Percentiles rank a stretch among this genome's conserved stretches.
Evolutionary conservation across 768 basidiomycete genomes (phyloP).

Genomic region (Termitomyces sp.): DNA sequence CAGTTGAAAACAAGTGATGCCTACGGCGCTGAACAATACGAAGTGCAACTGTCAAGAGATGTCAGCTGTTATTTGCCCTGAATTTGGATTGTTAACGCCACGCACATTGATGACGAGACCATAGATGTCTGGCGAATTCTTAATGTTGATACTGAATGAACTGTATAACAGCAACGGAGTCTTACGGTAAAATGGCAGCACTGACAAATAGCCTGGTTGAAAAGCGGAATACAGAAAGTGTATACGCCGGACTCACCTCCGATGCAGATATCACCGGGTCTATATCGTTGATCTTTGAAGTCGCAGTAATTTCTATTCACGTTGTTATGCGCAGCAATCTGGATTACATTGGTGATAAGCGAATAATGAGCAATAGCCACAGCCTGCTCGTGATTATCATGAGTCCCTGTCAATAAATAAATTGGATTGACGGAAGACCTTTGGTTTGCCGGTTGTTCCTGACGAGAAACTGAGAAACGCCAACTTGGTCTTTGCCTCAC

Average conservation of each 20-base stretch:
- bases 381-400: conserved; percentile 28
- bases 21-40: conserved; percentile 47
- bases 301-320: conserved; percentile 37
- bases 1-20: conserved; percentile 7
- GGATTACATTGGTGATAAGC: conserved; percentile 57
- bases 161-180: not conserved
- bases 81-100: not conserved
- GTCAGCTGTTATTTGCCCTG: not conserved
- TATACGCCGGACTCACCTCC: conserved; percentile 36
- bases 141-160: not conserved
- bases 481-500: conserved; percentile 64
- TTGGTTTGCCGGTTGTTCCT: conserved; percentile 68
- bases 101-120: conserved; percentile 56
- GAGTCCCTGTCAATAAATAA: not conserved
- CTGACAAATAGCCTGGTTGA: conserved; percentile 24
- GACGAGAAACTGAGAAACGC: conserved; percentile 72
- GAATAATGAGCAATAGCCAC: conserved; percentile 58
- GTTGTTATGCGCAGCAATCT: conserved; percentile 47
- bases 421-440: conserved; percentile 30
- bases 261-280: conserved; percentile 54
- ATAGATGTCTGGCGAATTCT: conserved; percentile 47
- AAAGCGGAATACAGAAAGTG: not conserved
- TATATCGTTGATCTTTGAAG: conserved; percentile 45
- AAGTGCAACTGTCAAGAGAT: conserved; percentile 48
- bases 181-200: conserved; percentile 60